These are phyloP conservation scores for Zalaria sp. DNA, from an alignment of 2,329 filamentous ascomycete species.

Conservation along the genomic window DNA sequence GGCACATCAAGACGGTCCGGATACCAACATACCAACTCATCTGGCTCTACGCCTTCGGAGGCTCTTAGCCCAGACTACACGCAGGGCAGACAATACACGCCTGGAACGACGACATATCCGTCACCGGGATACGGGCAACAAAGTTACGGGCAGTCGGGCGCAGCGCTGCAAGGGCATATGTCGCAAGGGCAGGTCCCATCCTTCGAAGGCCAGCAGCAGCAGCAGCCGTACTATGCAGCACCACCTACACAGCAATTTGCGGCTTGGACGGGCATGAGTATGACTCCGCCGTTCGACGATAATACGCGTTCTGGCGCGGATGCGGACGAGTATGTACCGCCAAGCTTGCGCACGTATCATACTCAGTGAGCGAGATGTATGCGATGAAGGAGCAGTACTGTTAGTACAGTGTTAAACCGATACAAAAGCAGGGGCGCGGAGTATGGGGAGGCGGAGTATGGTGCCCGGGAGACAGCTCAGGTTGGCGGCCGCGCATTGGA, in stretches of 20 bases:
- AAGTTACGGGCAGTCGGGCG: not conserved
- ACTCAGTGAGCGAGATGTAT: too few relatives aligned
- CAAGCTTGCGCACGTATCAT: not conserved
- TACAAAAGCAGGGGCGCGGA: too few relatives aligned
- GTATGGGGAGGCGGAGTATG: too few relatives aligned
- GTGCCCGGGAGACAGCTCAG: too few relatives aligned
- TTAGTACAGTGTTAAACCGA: too few relatives aligned
- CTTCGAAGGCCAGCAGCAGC: not conserved
- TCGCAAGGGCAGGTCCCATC: not conserved
- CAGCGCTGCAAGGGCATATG: not conserved
- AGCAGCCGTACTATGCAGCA: not conserved
- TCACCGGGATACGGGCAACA: not conserved
- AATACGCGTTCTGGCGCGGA: not conserved
- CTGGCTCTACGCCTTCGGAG: not conserved
- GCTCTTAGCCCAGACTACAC: not conserved
- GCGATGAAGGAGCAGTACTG: too few relatives aligned
- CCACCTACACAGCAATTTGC: not conserved
- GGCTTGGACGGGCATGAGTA: not conserved
- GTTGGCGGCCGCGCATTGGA: too few relatives aligned
- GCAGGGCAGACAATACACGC: not conserved
- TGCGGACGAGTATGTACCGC: not conserved
- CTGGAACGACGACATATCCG: not conserved
- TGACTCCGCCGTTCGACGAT: not conserved
- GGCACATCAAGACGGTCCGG: not conserved
- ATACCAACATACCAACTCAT: not conserved